Percentiles rank a stretch among this genome's conserved stretches.
These are phyloP conservation scores for Elongisporangium anandrum DNA, from an alignment of 352 stramenopile species.

Conservation along the genomic window DNA sequence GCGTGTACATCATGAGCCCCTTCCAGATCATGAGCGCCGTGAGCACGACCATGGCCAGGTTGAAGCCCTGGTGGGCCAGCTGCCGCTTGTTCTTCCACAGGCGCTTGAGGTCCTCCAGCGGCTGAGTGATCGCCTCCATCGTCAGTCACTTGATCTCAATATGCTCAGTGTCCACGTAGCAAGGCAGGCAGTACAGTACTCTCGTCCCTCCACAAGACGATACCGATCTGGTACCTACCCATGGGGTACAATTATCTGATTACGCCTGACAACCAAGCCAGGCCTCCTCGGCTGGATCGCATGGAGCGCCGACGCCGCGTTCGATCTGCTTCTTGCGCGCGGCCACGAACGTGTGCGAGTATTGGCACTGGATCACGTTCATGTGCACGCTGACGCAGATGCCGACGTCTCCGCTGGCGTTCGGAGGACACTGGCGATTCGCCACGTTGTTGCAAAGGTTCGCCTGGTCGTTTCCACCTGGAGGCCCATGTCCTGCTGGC, in stretches of 20 bases:
- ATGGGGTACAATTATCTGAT: not conserved
- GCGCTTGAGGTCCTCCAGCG: constrained; percentile 96
- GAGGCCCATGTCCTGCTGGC: too few relatives aligned
- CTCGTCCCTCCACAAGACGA: not conserved
- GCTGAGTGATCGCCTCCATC: constrained; percentile 78
- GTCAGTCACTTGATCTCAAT: not conserved
- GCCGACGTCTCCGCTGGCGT: not conserved
- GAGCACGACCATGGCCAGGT: constrained; percentile 98
- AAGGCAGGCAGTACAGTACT: not conserved
- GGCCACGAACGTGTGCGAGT: constrained; percentile 4
- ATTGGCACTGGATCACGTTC: constrained; percentile 14
- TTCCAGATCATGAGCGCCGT: constrained; percentile 99
- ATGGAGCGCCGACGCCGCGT: constrained; percentile 13
- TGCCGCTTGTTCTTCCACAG: constrained; percentile 98
- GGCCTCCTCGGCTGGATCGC: constrained; percentile 18
- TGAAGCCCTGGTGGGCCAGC: constrained; percentile 95
- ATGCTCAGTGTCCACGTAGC: not conserved
- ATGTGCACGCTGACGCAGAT: constrained; percentile 27
- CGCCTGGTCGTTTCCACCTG: not conserved
- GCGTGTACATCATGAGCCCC: constrained; percentile 95
- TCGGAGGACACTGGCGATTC: not conserved
- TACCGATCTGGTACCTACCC: too few relatives aligned
- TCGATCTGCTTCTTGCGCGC: constrained; percentile 18
- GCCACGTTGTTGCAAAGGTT: not conserved
- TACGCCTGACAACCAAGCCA: constrained; percentile 21